A percentile compares a stretch with the other conserved stretches of the same genome.
phyloP scores from a whole-genome alignment of 2,329 filamentous ascomycete genomes.

The Curvularia lunata region DNA sequence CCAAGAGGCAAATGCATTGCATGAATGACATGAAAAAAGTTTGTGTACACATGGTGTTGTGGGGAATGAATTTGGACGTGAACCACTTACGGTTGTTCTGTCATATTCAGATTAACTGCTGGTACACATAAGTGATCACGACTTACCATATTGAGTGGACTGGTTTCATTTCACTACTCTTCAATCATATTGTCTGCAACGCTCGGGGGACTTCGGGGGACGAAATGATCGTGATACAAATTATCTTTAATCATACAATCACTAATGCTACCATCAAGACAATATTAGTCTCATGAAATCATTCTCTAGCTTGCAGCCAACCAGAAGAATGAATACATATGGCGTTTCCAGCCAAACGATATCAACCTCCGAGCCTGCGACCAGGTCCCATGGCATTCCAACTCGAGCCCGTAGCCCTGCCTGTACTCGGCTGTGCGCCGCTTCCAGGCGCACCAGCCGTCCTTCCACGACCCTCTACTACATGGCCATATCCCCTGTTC shows the following conservation, averaged over 20 bases:
- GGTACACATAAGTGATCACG: background rate
- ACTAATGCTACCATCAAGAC: background rate
- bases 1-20: constrained; percentile 9
- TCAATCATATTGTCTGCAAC: background rate
- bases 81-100: background rate
- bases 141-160: background rate
- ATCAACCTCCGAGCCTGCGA: constrained; percentile 36
- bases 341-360: constrained; percentile 13
- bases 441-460: constrained; percentile 21
- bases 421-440: constrained; percentile 24
- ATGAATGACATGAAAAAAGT: background rate
- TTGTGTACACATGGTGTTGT: background rate
- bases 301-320: background rate
- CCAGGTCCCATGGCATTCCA: constrained; percentile 41
- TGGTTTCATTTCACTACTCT: background rate
- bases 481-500: constrained; percentile 68
- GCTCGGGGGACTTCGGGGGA: background rate
- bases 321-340: background rate
- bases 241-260: background rate
- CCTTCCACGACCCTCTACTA: constrained; percentile 52
- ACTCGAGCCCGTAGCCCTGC: constrained; percentile 37
- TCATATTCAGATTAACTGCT: background rate
- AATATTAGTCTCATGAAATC: background rate
- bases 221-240: background rate
- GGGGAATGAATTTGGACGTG: background rate